phyloP scores from a whole-genome alignment of 2,329 filamentous ascomycete genomes.

The Hypoxylon sp. region DNA sequence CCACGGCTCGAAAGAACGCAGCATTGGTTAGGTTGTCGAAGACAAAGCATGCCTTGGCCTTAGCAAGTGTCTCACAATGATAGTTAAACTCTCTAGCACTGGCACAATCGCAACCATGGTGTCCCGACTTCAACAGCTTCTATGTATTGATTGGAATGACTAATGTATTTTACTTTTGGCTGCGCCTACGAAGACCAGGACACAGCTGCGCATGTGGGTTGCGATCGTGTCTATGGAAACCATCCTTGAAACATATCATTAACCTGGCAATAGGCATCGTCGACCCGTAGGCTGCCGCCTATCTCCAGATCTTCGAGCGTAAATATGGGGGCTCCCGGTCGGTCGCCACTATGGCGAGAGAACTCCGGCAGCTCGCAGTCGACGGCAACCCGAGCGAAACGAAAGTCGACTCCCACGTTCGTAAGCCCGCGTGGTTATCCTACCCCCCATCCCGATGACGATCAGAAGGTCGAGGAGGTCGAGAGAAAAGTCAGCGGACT shows the following conservation, averaged over 20 bases:
- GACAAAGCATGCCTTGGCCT: neutral
- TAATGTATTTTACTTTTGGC: slow-evolving; percentile 30
- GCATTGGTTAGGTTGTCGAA: neutral
- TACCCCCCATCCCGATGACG: neutral
- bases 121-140: neutral
- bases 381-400: neutral
- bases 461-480: slow-evolving; percentile 11
- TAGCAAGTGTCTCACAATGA: neutral
- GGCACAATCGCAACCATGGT: neutral
- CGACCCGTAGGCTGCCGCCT: neutral
- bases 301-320: neutral
- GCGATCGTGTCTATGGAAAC: neutral
- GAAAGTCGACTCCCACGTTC: neutral
- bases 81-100: neutral
- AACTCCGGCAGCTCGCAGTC: neutral
- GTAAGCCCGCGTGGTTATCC: neutral
- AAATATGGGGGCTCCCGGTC: neutral
- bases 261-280: neutral
- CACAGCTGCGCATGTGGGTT: slow-evolving; percentile 17
- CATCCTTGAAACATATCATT: neutral
- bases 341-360: neutral
- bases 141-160: neutral
- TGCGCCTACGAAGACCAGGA: slow-evolving; percentile 26
- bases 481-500: slow-evolving; percentile 25
- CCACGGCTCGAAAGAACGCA: neutral